A percentile compares a stretch with the other conserved stretches of the same genome.
Evolutionary conservation across 148 eudicot genomes (phyloP).

Genomic region (Hydrangea macrophylla): DNA sequence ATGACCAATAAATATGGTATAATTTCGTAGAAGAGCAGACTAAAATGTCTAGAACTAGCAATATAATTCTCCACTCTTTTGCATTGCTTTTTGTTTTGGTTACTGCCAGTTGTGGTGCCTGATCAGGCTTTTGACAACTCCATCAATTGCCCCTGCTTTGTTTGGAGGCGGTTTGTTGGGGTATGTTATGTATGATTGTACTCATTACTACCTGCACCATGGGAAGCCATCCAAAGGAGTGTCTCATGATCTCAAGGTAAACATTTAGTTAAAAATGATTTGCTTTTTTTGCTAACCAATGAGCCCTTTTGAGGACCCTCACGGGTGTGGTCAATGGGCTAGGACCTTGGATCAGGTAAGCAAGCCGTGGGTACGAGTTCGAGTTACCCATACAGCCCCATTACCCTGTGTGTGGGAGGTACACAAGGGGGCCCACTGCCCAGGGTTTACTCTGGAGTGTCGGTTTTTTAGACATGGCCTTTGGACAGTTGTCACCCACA

Average conservation of each 20-base stretch:
- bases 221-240: constrained; percentile 58
- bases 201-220: constrained; percentile 81
- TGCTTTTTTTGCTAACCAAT: neutral
- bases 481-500: too few relatives aligned
- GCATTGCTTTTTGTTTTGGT: neutral
- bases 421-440: too few relatives aligned
- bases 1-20: neutral
- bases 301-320: too few relatives aligned
- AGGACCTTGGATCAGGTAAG: too few relatives aligned
- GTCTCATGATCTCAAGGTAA: constrained; percentile 62
- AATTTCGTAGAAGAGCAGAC: neutral
- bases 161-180: constrained; percentile 73
- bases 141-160: constrained; percentile 56
- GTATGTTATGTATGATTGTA: constrained; percentile 71
- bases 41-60: neutral
- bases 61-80: neutral
- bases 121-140: constrained; percentile 46
- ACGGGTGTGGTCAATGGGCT: too few relatives aligned
- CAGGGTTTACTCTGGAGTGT: too few relatives aligned
- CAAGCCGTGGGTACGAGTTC: too few relatives aligned
- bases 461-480: too few relatives aligned
- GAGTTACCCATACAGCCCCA: too few relatives aligned
- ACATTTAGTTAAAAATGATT: neutral
- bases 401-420: too few relatives aligned
- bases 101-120: constrained; percentile 54